phyloP scores from a whole-genome alignment of 345 rosid genomes.

The Cochlearia excelsa region DNA sequence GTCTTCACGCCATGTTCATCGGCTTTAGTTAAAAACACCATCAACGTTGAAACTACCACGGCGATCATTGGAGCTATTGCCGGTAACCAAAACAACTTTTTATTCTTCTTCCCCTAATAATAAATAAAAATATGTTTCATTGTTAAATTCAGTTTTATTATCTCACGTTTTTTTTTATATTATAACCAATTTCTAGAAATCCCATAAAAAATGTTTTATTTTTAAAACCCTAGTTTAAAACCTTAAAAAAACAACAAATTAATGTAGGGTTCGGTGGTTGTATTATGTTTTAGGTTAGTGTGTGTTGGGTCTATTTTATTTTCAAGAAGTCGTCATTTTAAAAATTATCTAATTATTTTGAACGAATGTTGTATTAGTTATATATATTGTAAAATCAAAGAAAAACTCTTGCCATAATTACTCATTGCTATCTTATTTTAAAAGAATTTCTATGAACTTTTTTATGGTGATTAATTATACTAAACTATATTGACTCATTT shows the following conservation, averaged over 20 bases:
- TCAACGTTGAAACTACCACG: conserved; percentile 58
- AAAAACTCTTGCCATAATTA: too few relatives aligned
- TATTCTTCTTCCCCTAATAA: conserved; percentile 68
- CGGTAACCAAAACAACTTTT: conserved; percentile 80
- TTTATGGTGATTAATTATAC: too few relatives aligned
- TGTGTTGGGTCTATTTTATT: too few relatives aligned
- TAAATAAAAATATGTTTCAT: not conserved
- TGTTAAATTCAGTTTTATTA: not conserved
- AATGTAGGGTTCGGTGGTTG: too few relatives aligned
- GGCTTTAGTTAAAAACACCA: conserved; percentile 75
- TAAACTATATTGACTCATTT: not conserved
- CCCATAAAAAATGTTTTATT: not conserved
- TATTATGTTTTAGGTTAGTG: too few relatives aligned
- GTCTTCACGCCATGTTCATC: conserved; percentile 81
- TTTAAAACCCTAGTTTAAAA: too few relatives aligned
- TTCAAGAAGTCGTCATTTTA: too few relatives aligned
- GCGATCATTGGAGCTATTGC: conserved; percentile 82
- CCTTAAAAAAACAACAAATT: not conserved
- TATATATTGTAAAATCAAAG: too few relatives aligned
- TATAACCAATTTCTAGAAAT: not conserved
- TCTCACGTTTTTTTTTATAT: not conserved
- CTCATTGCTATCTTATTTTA: not conserved
- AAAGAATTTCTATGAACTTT: not conserved
- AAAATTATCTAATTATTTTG: too few relatives aligned
- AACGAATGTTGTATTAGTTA: too few relatives aligned